Conservation (phyloP, 768 basidiomycete species). For the Leucocoprinus leucothites region DNA sequence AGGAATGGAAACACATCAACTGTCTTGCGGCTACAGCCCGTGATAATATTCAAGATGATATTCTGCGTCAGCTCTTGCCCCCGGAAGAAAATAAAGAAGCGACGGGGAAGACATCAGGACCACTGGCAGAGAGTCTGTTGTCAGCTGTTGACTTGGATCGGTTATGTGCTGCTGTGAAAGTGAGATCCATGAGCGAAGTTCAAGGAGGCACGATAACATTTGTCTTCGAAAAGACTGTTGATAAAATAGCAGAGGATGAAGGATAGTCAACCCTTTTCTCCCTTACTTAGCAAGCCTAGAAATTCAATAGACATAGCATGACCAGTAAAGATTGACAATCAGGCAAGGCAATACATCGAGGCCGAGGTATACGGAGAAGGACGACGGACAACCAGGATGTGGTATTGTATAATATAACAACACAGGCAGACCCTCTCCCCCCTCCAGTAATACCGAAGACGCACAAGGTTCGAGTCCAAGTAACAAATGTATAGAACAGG, state of each 20-base stretch:
- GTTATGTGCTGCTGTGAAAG: conserved; percentile 33
- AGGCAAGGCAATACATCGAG: no score
- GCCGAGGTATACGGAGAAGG: conserved; percentile 5
- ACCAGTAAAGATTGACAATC: neutral
- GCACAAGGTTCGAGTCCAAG: no score
- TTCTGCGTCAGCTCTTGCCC: conserved; percentile 48
- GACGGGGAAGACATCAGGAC: conserved; percentile 3
- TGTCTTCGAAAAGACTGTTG: conserved; percentile 58
- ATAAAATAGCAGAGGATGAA: neutral
- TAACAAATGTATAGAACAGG: no score
- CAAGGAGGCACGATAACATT: conserved; percentile 73
- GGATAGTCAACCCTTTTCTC: neutral
- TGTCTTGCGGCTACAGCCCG: conserved; percentile 48
- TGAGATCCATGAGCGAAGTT: conserved; percentile 33
- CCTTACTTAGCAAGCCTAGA: neutral
- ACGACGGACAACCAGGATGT: neutral
- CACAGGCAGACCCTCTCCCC: neutral
- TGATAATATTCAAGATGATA: conserved; percentile 59
- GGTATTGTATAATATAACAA: neutral
- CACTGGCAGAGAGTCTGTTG: conserved; percentile 13
- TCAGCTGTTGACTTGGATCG: conserved; percentile 43
- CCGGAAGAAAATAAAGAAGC: neutral
- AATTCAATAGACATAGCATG: neutral
- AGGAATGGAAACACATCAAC: conserved; percentile 85
- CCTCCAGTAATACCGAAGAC: no score